phyloP scores from a whole-genome alignment of 1,139 yeast species.

The Candida sp. region DNA sequence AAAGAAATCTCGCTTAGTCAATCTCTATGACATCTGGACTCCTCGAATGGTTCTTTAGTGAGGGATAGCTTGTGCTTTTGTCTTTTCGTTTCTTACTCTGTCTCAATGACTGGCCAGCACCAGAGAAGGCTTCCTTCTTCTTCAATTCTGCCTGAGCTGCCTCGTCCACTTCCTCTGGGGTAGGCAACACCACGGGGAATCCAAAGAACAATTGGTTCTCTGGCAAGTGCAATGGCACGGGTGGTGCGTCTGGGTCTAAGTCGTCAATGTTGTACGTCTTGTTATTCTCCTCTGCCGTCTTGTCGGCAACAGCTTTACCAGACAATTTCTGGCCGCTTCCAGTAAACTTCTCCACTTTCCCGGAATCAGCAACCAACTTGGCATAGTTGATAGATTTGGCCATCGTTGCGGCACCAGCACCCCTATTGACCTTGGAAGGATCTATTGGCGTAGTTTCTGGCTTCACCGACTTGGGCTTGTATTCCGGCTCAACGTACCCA shows the following conservation, averaged over 20 bases:
- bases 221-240: slow-evolving; percentile 76
- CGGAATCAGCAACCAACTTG: slow-evolving; percentile 48
- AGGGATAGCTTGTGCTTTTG: slow-evolving; percentile 43
- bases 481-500: slow-evolving; percentile 93
- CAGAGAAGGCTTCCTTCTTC: slow-evolving; percentile 44
- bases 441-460: slow-evolving; percentile 37
- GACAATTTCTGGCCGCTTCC: slow-evolving; percentile 80
- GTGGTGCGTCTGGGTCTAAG: slow-evolving; percentile 58
- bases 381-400: slow-evolving; percentile 77
- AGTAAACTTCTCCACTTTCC: slow-evolving; percentile 34
- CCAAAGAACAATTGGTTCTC: slow-evolving; percentile 94
- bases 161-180: slow-evolving; percentile 46
- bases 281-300: slow-evolving; percentile 14
- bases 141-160: slow-evolving; percentile 18
- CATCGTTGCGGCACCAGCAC: slow-evolving; percentile 75
- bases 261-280: slow-evolving; percentile 32
- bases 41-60: slow-evolving; percentile 53
- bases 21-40: slow-evolving; percentile 84
- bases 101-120: slow-evolving; percentile 75
- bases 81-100: slow-evolving; percentile 78
- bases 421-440: slow-evolving; percentile 38
- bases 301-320: slow-evolving; percentile 51
- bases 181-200: slow-evolving; percentile 82
- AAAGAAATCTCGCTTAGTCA: slow-evolving; percentile 44
- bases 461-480: slow-evolving; percentile 37